Evolutionary conservation across 2,329 filamentous ascomycete genomes (phyloP), one percentile per base, ranked within the genome.

Genomic region (Botrytis pseudocinerea): DNA sequence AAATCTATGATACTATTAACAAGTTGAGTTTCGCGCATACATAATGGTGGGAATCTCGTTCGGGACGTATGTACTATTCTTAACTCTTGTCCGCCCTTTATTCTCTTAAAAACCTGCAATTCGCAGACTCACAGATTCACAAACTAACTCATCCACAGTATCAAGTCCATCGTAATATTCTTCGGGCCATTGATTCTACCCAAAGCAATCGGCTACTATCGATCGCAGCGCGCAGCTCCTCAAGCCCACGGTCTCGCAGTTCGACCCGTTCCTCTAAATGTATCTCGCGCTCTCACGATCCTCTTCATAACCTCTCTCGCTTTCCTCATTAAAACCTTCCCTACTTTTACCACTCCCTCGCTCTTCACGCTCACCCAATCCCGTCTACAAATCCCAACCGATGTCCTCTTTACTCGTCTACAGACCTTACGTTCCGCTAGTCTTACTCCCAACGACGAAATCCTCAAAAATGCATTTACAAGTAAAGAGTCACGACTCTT

Each of bases 391-490:
- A 95, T 93, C 60, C 91, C 94, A n/a, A 91, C 89, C 60, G 93
- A 95, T 80, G 91, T 97, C 48, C 87, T 98, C 74, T 96, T 97
- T 82, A 89, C 88, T 74, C 92, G 95, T 25, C 87, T 98, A 16
- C 82, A 86, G 6, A 82, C 86, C 2, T 80, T 91, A 1, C 87
- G 91, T 0, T 84, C 87, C 0, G 25, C 78, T 59, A 76, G 77
- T 16, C 85, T 93, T 3, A 91, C 88, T 0, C 75, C 83, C 0
- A 74, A 81, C 20, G 95, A 98, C 82, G 85, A 88, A 69, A 83
- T 86, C 38, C 86, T 98, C 16, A 87, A 90, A 70, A 83, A 85
- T 40, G 91, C 91, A 78, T 90, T 98, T 80, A 87, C 89, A 77
- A 91, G 88, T 74, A 83, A 91, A 71, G 90, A 93, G 76, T 92